A percentile compares a stretch with the other conserved stretches of the same genome.
Evolutionary conservation across 768 basidiomycete species (phyloP).

Genomic region (Albatrellus ellisii): DNA sequence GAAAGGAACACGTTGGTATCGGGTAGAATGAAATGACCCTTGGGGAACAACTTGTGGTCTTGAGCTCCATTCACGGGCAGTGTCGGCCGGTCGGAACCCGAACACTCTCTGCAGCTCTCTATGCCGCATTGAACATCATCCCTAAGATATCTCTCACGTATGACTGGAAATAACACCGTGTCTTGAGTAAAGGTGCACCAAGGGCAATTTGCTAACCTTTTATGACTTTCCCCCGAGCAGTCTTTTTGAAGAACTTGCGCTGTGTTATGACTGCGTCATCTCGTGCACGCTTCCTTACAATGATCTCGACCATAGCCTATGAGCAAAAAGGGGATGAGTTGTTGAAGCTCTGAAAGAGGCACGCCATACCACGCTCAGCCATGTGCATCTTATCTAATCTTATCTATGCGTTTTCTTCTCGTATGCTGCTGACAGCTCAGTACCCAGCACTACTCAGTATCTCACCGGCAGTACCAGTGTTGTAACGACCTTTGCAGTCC

Average conservation of each 20-base stretch:
- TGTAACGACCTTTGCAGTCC: background rate
- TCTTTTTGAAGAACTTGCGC: conserved; percentile 94
- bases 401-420: background rate
- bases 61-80: conserved; percentile 50
- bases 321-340: background rate
- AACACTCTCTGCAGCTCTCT: conserved; percentile 51
- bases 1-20: conserved; percentile 94
- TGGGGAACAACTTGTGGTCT: conserved; percentile 39
- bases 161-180: conserved; percentile 34
- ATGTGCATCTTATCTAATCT: conserved; percentile 5
- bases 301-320: conserved; percentile 40
- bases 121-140: conserved; percentile 88
- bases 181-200: background rate
- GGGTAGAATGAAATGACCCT: conserved; percentile 75
- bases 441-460: background rate
- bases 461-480: background rate
- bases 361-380: background rate
- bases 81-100: conserved; percentile 23
- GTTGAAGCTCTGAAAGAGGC: background rate
- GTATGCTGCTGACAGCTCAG: background rate
- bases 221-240: conserved; percentile 83
- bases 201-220: conserved; percentile 44
- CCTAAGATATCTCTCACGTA: conserved; percentile 88
- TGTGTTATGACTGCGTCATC: conserved; percentile 67
- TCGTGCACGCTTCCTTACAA: conserved; percentile 56